These are phyloP conservation scores for Hymenoscyphus fraxineus DNA, from an alignment of 2,329 filamentous ascomycete genomes.

Conservation along the genomic window DNA sequence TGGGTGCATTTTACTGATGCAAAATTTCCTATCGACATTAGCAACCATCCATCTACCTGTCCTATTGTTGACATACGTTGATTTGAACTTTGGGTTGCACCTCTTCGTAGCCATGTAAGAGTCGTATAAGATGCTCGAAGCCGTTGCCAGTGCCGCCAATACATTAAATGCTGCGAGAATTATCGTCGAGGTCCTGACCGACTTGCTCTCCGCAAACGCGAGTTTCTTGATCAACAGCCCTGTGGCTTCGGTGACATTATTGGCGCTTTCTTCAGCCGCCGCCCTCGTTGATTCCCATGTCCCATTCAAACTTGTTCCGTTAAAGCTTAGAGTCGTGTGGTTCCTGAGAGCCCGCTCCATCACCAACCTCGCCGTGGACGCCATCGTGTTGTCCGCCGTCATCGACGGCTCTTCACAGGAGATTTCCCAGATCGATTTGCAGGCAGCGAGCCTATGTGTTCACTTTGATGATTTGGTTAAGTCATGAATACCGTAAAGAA, in stretches of 20 bases:
- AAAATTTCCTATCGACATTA: constrained; percentile 32
- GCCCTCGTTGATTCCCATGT: constrained; percentile 8
- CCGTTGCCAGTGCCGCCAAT: constrained; percentile 53
- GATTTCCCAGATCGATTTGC: constrained; percentile 16
- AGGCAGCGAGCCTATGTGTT: constrained; percentile 33
- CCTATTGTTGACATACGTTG: constrained; percentile 44
- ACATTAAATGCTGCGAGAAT: constrained; percentile 60
- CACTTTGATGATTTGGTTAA: constrained; percentile 30
- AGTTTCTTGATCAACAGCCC: constrained; percentile 29
- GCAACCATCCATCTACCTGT: constrained; percentile 32
- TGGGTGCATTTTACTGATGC: constrained; percentile 34
- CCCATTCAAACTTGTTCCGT: constrained; percentile 1
- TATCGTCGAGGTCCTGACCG: constrained; percentile 57
- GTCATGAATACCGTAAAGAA: constrained; percentile 31
- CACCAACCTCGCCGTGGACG: constrained; percentile 26
- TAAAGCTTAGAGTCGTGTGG: constrained; percentile 9
- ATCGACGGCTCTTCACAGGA: constrained; percentile 18
- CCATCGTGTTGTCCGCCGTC: constrained; percentile 22
- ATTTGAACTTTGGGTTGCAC: constrained; percentile 33
- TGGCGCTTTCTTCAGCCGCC: neutral
- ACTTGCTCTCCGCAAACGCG: constrained; percentile 42
- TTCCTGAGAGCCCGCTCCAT: constrained; percentile 22
- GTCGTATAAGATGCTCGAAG: constrained; percentile 54
- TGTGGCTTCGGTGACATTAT: constrained; percentile 15
- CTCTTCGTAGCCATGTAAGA: constrained; percentile 36